phyloP scores from a whole-genome alignment of 192 early-diverging fungal species.

The Diversispora epigaea region DNA sequence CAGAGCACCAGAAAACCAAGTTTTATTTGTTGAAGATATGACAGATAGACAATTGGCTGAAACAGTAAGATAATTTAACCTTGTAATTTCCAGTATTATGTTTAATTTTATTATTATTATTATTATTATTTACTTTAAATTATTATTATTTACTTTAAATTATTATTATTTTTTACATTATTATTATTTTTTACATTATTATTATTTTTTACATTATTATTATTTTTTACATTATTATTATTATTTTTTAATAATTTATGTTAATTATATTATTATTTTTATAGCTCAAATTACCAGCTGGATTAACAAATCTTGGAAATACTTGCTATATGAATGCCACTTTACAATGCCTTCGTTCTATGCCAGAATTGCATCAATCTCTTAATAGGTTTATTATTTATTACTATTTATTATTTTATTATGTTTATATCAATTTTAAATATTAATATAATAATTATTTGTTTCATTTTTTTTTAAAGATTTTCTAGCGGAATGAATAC shows the following conservation, averaged over 20 bases:
- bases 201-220: background rate
- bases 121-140: background rate
- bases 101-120: background rate
- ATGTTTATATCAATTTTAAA: background rate
- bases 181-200: background rate
- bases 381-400: constrained; percentile 50
- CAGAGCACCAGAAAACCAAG: constrained; percentile 69
- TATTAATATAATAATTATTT: background rate
- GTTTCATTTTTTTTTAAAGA: constrained; percentile 38
- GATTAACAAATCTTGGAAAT: constrained; percentile 89
- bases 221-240: background rate
- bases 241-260: background rate
- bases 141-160: background rate
- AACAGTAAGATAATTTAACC: constrained; percentile 57
- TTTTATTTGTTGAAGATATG: constrained; percentile 91
- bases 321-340: constrained; percentile 92
- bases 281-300: constrained; percentile 87
- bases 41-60: constrained; percentile 80
- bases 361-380: constrained; percentile 75
- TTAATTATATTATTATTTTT: background rate
- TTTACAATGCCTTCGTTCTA: constrained; percentile 87
- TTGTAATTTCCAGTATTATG: background rate
- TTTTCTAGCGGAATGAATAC: constrained; percentile 47
- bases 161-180: background rate
- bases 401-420: too few species aligned